Base-by-base conservation (phyloP, 345 rosid species). In the Noccaea bulbosa region DNA sequence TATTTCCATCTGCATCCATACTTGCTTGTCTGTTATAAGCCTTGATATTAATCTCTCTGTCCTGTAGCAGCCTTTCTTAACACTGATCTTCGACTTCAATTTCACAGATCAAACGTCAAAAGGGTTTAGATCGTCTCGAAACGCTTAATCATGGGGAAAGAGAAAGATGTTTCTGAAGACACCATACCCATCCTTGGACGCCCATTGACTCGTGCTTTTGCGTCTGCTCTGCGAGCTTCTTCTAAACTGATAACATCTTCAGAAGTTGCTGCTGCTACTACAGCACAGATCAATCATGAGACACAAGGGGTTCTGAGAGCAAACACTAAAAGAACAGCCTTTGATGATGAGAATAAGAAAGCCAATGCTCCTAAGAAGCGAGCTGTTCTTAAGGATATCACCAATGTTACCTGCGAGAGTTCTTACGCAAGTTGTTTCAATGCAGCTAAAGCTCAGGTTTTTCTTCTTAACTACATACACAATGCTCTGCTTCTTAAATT, bases 361-460 rank as follows among this genome's bases (percentile, higher is more conserved):
- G 16, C 65, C 49, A 76, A 53, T 67, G 77, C 69, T 51, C 52
- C 74, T 68, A 88, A 87, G 85, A 87, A 80, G 79, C 82, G 88
- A 78, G 87, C 91, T 22, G 81, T 81, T 69, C 90, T 93, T 65
- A 81, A 79, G 67, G 95, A 93, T 78, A 81, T 90, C 64, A 83
- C 97, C 10, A 90, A 90, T 76, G 81, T 87, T 74, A 73, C 74
- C 50, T 83, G 86, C 65, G 66, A 71, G 30, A 70, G 39, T 70
- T 72, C 86, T 17, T 77, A 80, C 49, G 67, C 15, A 38, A 86
- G 76, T 70, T 85, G 86, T 82, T 77, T 85, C 66, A 83, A 72
- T 63, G 83, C 85, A 64, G 54, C 82, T 24, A 83, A 84, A 77
- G 32, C 76, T 58, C 78, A 85, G 93, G 98, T 72, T 61, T 44